These are phyloP conservation scores for Hortaea werneckii DNA, from an alignment of 2,329 filamentous ascomycete genomes.

Conservation along the genomic window DNA sequence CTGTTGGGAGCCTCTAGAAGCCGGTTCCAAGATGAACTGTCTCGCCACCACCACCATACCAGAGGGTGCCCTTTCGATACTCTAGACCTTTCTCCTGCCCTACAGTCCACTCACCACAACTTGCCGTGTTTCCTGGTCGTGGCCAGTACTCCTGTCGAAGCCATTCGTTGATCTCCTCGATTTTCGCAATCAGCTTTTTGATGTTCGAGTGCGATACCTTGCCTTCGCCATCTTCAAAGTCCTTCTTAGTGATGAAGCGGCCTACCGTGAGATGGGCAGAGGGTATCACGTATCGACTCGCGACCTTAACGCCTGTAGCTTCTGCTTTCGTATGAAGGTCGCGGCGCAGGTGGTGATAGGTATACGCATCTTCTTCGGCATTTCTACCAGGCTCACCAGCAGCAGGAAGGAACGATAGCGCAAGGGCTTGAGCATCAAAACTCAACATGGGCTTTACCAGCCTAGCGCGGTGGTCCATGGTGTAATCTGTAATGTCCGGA, in stretches of 20 bases:
- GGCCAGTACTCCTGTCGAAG: conserved; percentile 63
- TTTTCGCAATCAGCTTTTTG: conserved; percentile 52
- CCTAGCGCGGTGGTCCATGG: conserved; percentile 56
- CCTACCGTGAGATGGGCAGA: conserved; percentile 84
- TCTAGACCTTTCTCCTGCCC: conserved; percentile 76
- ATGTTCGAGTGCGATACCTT: conserved; percentile 45
- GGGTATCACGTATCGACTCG: conserved; percentile 75
- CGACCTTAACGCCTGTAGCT: conserved; percentile 56
- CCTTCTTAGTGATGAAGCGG: conserved; percentile 60
- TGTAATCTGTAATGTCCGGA: conserved; percentile 54
- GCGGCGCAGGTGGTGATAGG: conserved; percentile 80
- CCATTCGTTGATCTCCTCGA: conserved; percentile 71
- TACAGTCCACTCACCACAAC: conserved; percentile 69
- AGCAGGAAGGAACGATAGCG: conserved; percentile 77
- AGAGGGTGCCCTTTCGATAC: conserved; percentile 62
- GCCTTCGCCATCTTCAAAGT: conserved; percentile 39
- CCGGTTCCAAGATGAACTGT: conserved; percentile 49
- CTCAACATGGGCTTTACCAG: conserved; percentile 75
- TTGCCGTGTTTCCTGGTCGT: conserved; percentile 31
- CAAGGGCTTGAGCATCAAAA: conserved; percentile 76
- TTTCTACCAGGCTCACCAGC: conserved; percentile 33
- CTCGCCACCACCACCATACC: conserved; percentile 73
- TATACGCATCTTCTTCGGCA: conserved; percentile 54
- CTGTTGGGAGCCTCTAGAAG: conserved; percentile 24
- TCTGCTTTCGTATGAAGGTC: conserved; percentile 59